A percentile compares a stretch with the other conserved stretches of the same genome.
Conservation (phyloP, 768 basidiomycete genomes). For the Xerocomellus dryophilus region DNA sequence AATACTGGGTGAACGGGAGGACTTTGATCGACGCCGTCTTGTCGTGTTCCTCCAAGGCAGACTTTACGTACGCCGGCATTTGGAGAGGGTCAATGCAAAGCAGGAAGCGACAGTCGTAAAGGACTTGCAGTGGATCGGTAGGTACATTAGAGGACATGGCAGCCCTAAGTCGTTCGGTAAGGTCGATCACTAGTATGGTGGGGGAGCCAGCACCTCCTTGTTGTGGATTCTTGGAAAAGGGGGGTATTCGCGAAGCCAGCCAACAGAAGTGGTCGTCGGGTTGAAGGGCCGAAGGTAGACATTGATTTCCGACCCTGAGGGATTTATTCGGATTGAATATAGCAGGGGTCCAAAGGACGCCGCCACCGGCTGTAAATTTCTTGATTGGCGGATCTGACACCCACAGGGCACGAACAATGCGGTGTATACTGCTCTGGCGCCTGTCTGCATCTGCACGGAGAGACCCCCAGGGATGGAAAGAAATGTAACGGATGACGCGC, state of each 20-base stretch:
- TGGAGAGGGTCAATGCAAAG: slow-evolving; percentile 43
- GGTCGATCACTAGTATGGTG: slow-evolving; percentile 38
- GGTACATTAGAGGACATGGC: slow-evolving; percentile 13
- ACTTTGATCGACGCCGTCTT: slow-evolving; percentile 33
- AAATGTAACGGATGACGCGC: slow-evolving; percentile 65
- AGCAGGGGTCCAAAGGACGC: slow-evolving; percentile 64
- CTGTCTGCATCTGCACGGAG: slow-evolving; percentile 59
- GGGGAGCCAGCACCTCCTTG: slow-evolving; percentile 18
- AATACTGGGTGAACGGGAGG: slow-evolving; percentile 42
- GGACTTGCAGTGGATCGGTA: slow-evolving; percentile 32
- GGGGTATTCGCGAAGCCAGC: slow-evolving; percentile 61
- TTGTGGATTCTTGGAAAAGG: slow-evolving; percentile 35
- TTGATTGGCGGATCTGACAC: slow-evolving; percentile 27
- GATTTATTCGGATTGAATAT: slow-evolving; percentile 27
- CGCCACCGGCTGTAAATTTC: slow-evolving; percentile 54
- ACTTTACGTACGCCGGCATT: slow-evolving; percentile 41
- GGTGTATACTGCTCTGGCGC: slow-evolving; percentile 41
- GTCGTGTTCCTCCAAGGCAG: slow-evolving; percentile 22
- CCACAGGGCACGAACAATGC: slow-evolving; percentile 53
- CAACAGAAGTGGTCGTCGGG: slow-evolving; percentile 43
- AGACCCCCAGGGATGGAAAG: slow-evolving; percentile 76
- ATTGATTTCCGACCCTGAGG: slow-evolving; percentile 18
- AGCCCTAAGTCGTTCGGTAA: slow-evolving; percentile 34
- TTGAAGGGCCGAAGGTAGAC: slow-evolving; percentile 13
- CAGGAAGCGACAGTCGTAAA: slow-evolving; percentile 69